These are phyloP conservation scores for Stereocaulon alpinum DNA, from an alignment of 495 filamentous ascomycete genomes.

Conservation along the genomic window DNA sequence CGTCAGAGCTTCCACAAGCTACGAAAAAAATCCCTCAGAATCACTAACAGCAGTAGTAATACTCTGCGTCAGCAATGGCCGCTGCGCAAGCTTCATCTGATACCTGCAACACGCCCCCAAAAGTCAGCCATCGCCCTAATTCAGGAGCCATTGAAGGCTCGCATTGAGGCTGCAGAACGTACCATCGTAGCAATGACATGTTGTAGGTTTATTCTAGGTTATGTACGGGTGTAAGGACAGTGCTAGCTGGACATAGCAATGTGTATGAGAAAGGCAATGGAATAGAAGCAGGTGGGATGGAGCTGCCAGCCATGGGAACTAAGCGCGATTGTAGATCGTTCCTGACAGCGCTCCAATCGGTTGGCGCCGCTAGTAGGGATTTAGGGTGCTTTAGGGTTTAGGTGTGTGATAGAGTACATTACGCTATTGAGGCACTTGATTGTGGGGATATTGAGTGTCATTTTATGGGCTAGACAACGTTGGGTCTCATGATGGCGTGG, in stretches of 20 bases:
- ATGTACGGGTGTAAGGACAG: neutral
- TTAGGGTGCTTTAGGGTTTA: neutral
- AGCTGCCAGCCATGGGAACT: neutral
- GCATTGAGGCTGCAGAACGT: neutral
- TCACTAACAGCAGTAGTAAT: conserved; percentile 62
- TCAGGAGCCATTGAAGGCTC: neutral
- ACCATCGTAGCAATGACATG: conserved; percentile 14
- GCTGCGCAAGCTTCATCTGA: conserved; percentile 66
- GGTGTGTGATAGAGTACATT: neutral
- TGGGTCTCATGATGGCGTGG: too few relatives aligned
- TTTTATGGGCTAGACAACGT: too few relatives aligned
- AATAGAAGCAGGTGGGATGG: neutral
- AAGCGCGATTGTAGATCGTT: neutral
- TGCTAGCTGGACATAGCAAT: neutral
- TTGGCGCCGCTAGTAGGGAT: neutral
- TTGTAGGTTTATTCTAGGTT: neutral
- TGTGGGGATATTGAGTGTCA: too few relatives aligned
- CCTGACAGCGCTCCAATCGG: conserved; percentile 11
- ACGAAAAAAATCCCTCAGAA: too few relatives aligned
- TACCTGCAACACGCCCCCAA: conserved; percentile 50
- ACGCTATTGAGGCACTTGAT: neutral
- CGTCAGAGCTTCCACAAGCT: neutral
- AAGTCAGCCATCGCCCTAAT: too few relatives aligned
- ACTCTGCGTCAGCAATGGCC: conserved; percentile 80
- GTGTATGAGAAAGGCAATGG: neutral